These are phyloP conservation scores for Suillus discolor DNA, from an alignment of 768 basidiomycete species.

Conservation along the genomic window DNA sequence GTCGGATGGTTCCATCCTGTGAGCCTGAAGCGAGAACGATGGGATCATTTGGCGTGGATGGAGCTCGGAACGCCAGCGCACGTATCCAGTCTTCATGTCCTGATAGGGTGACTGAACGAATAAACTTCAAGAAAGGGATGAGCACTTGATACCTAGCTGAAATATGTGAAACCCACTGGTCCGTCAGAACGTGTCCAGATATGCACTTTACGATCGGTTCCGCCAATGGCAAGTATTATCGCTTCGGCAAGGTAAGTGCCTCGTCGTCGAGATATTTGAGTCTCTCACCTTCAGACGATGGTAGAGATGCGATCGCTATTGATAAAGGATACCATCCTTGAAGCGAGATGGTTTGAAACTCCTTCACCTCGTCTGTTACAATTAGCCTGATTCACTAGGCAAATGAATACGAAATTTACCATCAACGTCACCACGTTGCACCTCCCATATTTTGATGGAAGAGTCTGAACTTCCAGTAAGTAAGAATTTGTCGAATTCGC, in stretches of 20 bases:
- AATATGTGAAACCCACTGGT: constrained; percentile 39
- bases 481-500: constrained; percentile 48
- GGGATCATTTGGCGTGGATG: constrained; percentile 31
- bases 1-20: constrained; percentile 90
- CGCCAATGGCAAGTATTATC: constrained; percentile 75
- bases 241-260: constrained; percentile 35
- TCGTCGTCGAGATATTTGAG: neutral
- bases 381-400: constrained; percentile 11
- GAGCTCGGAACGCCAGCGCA: constrained; percentile 64
- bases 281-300: constrained; percentile 61
- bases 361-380: constrained; percentile 38
- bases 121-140: constrained; percentile 45
- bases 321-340: constrained; percentile 77
- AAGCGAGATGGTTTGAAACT: constrained; percentile 62
- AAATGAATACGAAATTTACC: constrained; percentile 24
- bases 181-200: constrained; percentile 73
- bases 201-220: constrained; percentile 80
- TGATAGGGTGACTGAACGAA: constrained; percentile 56
- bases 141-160: constrained; percentile 8
- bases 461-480: constrained; percentile 87
- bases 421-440: constrained; percentile 32
- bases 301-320: constrained; percentile 63
- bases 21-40: constrained; percentile 90
- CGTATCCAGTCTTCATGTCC: constrained; percentile 99
- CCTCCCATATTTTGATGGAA: constrained; percentile 72